Evolutionary conservation across 2,329 filamentous ascomycete genomes (phyloP).

Genomic region (Shiraia bambusicola): DNA sequence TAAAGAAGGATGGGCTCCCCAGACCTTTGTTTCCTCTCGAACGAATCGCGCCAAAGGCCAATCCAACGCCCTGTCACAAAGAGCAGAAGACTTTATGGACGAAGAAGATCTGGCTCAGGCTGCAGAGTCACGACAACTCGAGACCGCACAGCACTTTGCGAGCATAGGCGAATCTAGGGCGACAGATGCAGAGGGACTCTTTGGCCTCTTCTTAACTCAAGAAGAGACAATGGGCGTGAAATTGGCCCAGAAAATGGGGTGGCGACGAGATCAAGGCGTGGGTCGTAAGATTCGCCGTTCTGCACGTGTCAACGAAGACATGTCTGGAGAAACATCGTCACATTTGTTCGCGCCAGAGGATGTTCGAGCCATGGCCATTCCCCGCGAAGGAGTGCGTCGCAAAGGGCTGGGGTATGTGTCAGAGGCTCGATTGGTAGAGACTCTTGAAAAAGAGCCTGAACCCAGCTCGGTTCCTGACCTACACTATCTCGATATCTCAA

Average conservation of each 20-base stretch:
- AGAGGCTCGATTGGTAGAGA: slow-evolving; percentile 54
- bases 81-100: slow-evolving; percentile 94
- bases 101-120: slow-evolving; percentile 90
- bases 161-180: slow-evolving; percentile 70
- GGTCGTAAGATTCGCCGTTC: slow-evolving; percentile 79
- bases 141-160: slow-evolving; percentile 72
- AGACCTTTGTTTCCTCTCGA: slow-evolving; percentile 88
- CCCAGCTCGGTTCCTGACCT: slow-evolving; percentile 15
- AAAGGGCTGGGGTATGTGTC: slow-evolving; percentile 70
- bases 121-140: slow-evolving; percentile 72
- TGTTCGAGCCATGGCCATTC: slow-evolving; percentile 65
- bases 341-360: slow-evolving; percentile 88
- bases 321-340: slow-evolving; percentile 42
- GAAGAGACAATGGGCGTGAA: slow-evolving; percentile 87
- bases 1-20: slow-evolving; percentile 95
- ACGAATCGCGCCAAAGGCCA: slow-evolving; percentile 72
- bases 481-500: slow-evolving; percentile 26
- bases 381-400: slow-evolving; percentile 63
- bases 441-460: slow-evolving; percentile 27
- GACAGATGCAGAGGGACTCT: slow-evolving; percentile 56
- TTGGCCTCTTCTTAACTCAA: slow-evolving; percentile 69
- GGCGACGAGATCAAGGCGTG: slow-evolving; percentile 90
- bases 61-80: slow-evolving; percentile 56
- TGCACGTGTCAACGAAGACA: slow-evolving; percentile 64
- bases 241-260: slow-evolving; percentile 88